A percentile compares a stretch with the other conserved stretches of the same genome.
These are phyloP conservation scores for Clavispora carvajalis DNA, from an alignment of 805 yeast species.

Conservation along the genomic window DNA sequence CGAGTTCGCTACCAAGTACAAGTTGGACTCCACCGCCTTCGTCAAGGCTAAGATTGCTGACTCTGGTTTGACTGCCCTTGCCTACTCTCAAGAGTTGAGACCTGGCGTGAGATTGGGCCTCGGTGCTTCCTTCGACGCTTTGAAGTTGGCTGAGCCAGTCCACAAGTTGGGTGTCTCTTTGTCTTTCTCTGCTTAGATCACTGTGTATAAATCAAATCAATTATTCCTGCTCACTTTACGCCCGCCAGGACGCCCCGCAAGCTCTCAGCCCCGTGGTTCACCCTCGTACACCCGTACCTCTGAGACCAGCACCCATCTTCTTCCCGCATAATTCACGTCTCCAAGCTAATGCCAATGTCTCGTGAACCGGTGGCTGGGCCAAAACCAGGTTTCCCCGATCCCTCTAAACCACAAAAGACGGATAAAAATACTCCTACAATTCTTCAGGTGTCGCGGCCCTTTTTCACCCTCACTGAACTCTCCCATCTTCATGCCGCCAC, in stretches of 20 bases:
- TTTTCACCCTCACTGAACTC: conserved; percentile 50
- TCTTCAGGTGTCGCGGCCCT: conserved; percentile 54
- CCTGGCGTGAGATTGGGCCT: conserved; percentile 96
- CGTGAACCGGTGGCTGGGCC: not conserved
- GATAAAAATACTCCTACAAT: conserved; percentile 12
- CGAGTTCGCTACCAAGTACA: conserved; percentile 95
- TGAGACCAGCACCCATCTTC: no score
- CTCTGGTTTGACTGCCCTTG: conserved; percentile 87
- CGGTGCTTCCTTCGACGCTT: conserved; percentile 95
- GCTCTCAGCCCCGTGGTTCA: no score
- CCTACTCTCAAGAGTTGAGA: conserved; percentile 92
- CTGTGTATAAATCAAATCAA: not conserved
- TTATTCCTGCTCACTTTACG: not conserved
- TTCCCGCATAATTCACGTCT: no score
- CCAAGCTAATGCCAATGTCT: not conserved
- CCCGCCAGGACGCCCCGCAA: not conserved
- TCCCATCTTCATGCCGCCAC: conserved; percentile 46
- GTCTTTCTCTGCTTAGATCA: conserved; percentile 76
- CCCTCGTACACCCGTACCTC: not conserved
- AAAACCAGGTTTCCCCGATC: not conserved
- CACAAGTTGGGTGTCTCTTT: conserved; percentile 97
- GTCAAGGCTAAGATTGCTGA: conserved; percentile 97
- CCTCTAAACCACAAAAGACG: not conserved
- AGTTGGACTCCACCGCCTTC: conserved; percentile 79
- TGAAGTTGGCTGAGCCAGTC: conserved; percentile 91